Conservation (phyloP, 1,284 basidiomycete genomes). For the Somion occarium region DNA sequence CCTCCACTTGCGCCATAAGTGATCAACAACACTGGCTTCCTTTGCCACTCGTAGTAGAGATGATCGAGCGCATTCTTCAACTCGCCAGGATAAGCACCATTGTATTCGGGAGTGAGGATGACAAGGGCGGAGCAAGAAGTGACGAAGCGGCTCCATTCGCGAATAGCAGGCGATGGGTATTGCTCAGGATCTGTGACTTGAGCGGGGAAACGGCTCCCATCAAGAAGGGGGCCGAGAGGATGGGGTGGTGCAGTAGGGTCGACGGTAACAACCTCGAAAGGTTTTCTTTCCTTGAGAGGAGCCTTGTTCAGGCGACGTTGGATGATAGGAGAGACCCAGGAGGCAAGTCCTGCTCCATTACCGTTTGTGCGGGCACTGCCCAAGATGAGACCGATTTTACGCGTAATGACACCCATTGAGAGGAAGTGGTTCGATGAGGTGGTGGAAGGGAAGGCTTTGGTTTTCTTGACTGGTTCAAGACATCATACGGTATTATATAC, state of each 20-base stretch:
- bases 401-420: slow-evolving; percentile 10
- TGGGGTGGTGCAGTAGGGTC: slow-evolving; percentile 21
- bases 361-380: slow-evolving; percentile 24
- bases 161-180: slow-evolving; percentile 21
- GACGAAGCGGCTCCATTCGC: slow-evolving; percentile 24
- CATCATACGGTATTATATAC: not conserved
- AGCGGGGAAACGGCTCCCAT: slow-evolving; percentile 21
- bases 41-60: slow-evolving; percentile 27
- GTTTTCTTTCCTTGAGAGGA: not conserved
- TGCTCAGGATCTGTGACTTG: slow-evolving; percentile 21
- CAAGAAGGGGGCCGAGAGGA: slow-evolving; percentile 25
- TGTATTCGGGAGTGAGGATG: slow-evolving; percentile 26
- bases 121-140: slow-evolving; percentile 23
- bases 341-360: slow-evolving; percentile 23
- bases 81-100: slow-evolving; percentile 26
- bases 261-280: slow-evolving; percentile 18
- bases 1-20: slow-evolving; percentile 26
- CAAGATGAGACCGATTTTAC: slow-evolving; percentile 23
- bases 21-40: slow-evolving; percentile 24
- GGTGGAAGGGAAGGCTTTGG: not conserved
- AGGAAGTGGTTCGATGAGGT: slow-evolving; percentile 6
- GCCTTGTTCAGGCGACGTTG: slow-evolving; percentile 16
- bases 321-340: slow-evolving; percentile 22
- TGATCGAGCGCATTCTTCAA: slow-evolving; percentile 29
- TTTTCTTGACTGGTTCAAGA: not conserved